Percentiles rank a stretch among this genome's conserved stretches.
Evolutionary conservation across 225 moss, liverwort and hornwort genomes (phyloP).

Genomic region (Bryum argenteum): DNA sequence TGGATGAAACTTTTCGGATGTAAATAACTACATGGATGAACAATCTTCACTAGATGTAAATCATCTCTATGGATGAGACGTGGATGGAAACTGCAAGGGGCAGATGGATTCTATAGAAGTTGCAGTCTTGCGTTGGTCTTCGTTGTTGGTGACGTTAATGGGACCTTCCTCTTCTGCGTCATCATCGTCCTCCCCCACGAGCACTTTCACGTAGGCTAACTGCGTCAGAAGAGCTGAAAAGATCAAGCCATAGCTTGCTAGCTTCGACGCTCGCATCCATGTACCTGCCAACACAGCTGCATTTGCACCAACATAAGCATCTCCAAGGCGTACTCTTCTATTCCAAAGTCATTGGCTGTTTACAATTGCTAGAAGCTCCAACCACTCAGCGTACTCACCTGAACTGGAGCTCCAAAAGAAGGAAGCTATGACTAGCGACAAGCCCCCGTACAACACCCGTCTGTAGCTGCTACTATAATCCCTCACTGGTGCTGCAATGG

Average conservation of each 20-base stretch:
- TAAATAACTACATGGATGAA: no score
- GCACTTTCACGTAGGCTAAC: constrained; percentile 65
- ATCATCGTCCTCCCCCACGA: constrained; percentile 59
- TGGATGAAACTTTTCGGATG: no score
- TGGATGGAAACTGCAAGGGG: no score
- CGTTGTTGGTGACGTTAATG: constrained; percentile 46
- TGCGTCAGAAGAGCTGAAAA: constrained; percentile 75
- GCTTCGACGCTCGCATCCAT: constrained; percentile 80
- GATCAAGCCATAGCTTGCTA: constrained; percentile 76
- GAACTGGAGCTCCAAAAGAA: constrained; percentile 88
- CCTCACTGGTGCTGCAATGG: constrained; percentile 45
- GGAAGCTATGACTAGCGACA: constrained; percentile 84
- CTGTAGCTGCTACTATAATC: constrained; percentile 79
- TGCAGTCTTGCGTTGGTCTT: constrained; percentile 27
- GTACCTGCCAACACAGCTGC: constrained; percentile 80
- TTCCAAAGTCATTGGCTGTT: neutral
- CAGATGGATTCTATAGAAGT: no score
- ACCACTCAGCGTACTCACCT: constrained; percentile 40
- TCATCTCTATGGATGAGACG: no score
- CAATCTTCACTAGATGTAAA: no score
- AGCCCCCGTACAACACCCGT: constrained; percentile 81
- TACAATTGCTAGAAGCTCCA: neutral
- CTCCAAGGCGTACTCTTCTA: no score
- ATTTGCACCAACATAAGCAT: constrained; percentile 2
- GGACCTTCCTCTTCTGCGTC: constrained; percentile 42